Evolutionary conservation across 1,284 basidiomycete species (phyloP).

Genomic region (Sanghuangporus weigelae): DNA sequence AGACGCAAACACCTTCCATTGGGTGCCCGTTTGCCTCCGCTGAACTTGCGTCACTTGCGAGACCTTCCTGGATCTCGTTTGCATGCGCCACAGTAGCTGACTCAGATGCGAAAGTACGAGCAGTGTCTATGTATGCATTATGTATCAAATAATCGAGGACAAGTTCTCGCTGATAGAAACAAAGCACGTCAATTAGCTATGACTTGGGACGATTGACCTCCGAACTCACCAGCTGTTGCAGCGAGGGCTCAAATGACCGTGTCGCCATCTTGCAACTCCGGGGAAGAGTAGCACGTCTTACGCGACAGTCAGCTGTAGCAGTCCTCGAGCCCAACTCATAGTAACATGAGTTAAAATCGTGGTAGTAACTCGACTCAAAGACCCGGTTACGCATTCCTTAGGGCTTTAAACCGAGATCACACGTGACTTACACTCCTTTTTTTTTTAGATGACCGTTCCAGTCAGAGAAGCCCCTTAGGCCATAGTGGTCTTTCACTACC

Average conservation of each 20-base stretch:
- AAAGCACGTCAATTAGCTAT: not conserved
- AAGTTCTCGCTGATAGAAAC: conserved; percentile 49
- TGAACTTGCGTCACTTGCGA: not conserved
- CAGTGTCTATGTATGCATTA: conserved; percentile 65
- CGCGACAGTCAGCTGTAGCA: not conserved
- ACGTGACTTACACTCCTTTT: not conserved
- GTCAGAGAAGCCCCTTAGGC: not conserved
- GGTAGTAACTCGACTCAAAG: not conserved
- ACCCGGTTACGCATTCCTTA: not conserved
- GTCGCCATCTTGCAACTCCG: not conserved
- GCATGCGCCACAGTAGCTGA: conserved; percentile 1
- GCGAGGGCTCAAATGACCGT: not conserved
- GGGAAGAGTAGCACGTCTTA: not conserved
- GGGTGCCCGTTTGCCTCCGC: conserved; percentile 25
- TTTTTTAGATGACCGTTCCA: not conserved
- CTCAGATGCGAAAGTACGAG: conserved; percentile 55
- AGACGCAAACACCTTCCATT: conserved; percentile 24
- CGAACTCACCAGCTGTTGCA: conserved; percentile 1
- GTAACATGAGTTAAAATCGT: not conserved
- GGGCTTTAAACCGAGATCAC: not conserved
- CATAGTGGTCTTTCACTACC: no score
- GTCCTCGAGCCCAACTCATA: not conserved
- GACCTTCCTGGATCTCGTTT: conserved; percentile 13
- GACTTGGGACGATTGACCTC: not conserved
- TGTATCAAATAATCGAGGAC: conserved; percentile 81